These are phyloP conservation scores for Cudoniella acicularis DNA, from an alignment of 495 filamentous ascomycete species.

Conservation along the genomic window DNA sequence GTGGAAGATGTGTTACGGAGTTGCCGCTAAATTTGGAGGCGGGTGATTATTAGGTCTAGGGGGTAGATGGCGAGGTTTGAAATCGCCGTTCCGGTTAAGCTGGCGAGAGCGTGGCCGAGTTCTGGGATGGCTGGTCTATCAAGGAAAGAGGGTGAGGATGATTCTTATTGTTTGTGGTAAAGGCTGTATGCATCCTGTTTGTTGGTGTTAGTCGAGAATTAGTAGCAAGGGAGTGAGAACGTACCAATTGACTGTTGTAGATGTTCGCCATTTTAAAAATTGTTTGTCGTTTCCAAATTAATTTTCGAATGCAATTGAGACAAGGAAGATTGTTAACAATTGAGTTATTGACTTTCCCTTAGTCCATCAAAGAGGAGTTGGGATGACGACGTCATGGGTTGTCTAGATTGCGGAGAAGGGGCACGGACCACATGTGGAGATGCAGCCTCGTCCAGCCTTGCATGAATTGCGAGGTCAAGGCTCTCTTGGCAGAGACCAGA, in stretches of 20 bases:
- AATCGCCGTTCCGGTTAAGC: constrained; percentile 72
- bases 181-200: constrained; percentile 21
- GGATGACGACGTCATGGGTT: constrained; percentile 13
- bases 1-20: constrained; percentile 31
- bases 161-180: constrained; percentile 24
- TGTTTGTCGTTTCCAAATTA: not conserved
- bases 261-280: constrained; percentile 19
- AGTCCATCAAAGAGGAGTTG: not conserved
- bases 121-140: constrained; percentile 57
- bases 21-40: constrained; percentile 75
- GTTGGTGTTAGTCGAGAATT: not conserved
- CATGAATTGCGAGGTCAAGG: not conserved
- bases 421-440: not conserved
- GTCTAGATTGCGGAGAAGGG: not conserved
- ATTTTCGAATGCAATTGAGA: too few relatives aligned
- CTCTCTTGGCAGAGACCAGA: not conserved
- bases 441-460: not conserved
- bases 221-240: not conserved
- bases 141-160: not conserved
- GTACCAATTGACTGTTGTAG: constrained; percentile 25
- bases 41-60: constrained; percentile 77
- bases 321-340: not conserved
- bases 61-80: constrained; percentile 81
- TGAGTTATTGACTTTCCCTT: too few relatives aligned
- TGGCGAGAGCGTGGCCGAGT: constrained; percentile 82